Base-by-base conservation (phyloP, 441 rosid species). In the Gossypium schwendimanii region DNA sequence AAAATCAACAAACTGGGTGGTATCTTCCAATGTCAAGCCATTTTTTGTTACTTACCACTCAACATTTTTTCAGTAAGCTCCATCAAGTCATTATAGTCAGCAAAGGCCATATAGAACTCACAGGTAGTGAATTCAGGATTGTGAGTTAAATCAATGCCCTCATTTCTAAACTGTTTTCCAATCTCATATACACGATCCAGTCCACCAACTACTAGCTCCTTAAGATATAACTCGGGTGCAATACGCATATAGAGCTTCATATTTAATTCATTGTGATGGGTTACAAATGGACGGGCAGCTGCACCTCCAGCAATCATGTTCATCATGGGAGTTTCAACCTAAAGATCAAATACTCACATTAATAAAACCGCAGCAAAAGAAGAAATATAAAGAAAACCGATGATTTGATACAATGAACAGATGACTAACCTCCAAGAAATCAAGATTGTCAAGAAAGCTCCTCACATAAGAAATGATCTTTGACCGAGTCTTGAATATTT, bases 261-360 rank as follows among this genome's bases (percentile, higher is more conserved):
- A 71, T 90, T 83, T 64, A 93, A 70, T 14, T 93, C 98, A 79
- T 91, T 91, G 80, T 93, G 98, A 83, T 90, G 88, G 7, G 98
- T 93, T 69, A 84, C 91, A 86, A 93, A 93, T 17, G 98, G 97
- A 6, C 96, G 91, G 5, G 97, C 98, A 71, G 96, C 87, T 70
- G 96, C 98, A 66, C 98, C 98, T 58, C 98, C 98, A 59, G 96
- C 85, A 83, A 86, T 93, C 91, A 81, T 89, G 82, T 90, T 90
- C 96, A 91, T 83, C 92, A 91, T 91, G 44, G 96, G 97, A 64
- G 98, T 93, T 78, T 93, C 98, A 62, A 88, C 96, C 97, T 90
- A 73, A 24, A 61, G 24, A 60, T 47, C 12, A 44, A 23, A 70
- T 53, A 10, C 8, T 47, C 47, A 62, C 2, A 17, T 15, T 36